Base-by-base conservation (phyloP, 345 rosid genomes). In the Eutrema heterophyllum region DNA sequence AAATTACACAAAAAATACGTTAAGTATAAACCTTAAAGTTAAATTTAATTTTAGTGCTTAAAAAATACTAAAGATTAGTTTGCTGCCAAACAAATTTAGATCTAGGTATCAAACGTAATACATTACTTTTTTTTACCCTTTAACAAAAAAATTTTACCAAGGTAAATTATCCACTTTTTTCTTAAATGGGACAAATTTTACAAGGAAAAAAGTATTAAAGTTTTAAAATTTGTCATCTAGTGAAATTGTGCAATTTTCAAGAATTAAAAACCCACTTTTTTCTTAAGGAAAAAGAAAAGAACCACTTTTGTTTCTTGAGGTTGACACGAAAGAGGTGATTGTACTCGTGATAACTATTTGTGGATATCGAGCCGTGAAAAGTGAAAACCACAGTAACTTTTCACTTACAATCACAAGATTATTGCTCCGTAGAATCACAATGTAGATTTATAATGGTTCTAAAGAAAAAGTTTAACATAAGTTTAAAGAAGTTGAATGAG, bases 301-400 rank as follows among this genome's bases (percentile, higher is more conserved):
- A 41, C 0, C 26, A 53, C 36, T 72, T 60, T 63, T 32, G 29
- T 11, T 24, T 32, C 5, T 44, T 64, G 55, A 53, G 48, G 38
- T 71, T 39, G 70, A 52, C 54, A 72, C 48, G 54, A 63, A 63
- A 40, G 69, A 72, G 54, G 70, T 53, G 76, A 51, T 52, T 18
- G 76, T 53, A 63, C 46, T 63, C 55, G 68, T 71, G 76, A 52
- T 72, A 72, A 41, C 69, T 13, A 51, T 62, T 51, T 11, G 35
- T 62, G 33, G 53, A 40, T 72, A 41, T 32, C 27, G 36, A 9
- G 63, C 54, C 15, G 70, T 30, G 69, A 63, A 63, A 72, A 32
- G 70, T 52, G 70, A 63, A 72, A 72, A 41, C 26, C 29, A 63
- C 63, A 72, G 54, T 63, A 72, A 72, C 62, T 72, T 72, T 72